Base-by-base conservation (phyloP, 257 asterid species). In the Perilla frutescens region DNA sequence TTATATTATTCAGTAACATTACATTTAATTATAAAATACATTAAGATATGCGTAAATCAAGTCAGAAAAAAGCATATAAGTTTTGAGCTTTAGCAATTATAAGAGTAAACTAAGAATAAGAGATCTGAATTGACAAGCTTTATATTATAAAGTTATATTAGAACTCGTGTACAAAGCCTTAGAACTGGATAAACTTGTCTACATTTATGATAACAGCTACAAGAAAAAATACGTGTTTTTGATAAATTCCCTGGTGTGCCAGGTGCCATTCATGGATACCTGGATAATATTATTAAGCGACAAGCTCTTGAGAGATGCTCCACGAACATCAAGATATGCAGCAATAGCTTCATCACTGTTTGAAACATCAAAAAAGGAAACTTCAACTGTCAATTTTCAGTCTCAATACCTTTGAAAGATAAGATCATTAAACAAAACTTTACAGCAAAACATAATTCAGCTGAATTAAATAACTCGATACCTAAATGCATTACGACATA, bases 331-430 rank as follows among this genome's bases (percentile, higher is more conserved):
- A 65, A 93, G 85, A 71, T 84, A 93, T 71, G 98, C 98, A 70
- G 97, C 97, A 82, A 93, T 78, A 76, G 94, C 98, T 89, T 88
- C 96, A 80, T 93, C 98, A 77, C 97, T 93, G 84, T 47, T 20
- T 57, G 63, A 48, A 75, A 62, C 51, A 84, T 61, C 66, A 76
- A 40, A 53, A 60, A 72, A 70, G 43, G 41, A 53, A 62, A 66
- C 58, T 45, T 49, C 55, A 48, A 60, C 47, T 2, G 62, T 49
- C 71, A 76, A 13, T 15, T 72, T 65, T 41, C 74, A 70, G 15
- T 43, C 56, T 37, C 15, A 44, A 71, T 36, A 45, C 62, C 37
- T 34, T 34, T 4, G n/a, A 5, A 37, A 44, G 64, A 50, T 43
- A 62, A 56, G 51, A 47, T 54, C 55, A 44, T 32, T n/a, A 54